Percentiles rank a stretch among this genome's conserved stretches.
Evolutionary conservation across 2,329 filamentous ascomycete genomes (phyloP).

Genomic region (Aspergillus floridensis): DNA sequence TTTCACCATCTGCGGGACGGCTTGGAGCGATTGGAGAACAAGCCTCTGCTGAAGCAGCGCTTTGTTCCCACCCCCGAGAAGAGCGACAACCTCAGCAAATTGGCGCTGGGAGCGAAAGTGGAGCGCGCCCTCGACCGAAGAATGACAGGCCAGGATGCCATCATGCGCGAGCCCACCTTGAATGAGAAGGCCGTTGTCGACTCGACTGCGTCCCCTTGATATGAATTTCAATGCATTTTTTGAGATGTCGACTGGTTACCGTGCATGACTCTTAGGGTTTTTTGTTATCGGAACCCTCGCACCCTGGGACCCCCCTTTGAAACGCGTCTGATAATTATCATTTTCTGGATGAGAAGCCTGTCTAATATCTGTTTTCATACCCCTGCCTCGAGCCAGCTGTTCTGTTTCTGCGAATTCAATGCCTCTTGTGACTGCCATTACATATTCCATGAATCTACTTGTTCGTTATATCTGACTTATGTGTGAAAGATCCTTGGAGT

Average conservation of each 20-base stretch:
- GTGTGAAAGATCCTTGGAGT: not conserved
- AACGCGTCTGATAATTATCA: not conserved
- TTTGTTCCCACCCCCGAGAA: conserved; percentile 77
- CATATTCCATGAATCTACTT: not conserved
- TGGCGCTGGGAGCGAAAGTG: conserved; percentile 85
- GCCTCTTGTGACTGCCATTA: conserved; percentile 1
- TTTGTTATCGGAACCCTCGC: conserved; percentile 10
- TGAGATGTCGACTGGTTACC: conserved; percentile 2
- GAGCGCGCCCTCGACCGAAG: conserved; percentile 81
- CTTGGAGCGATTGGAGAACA: conserved; percentile 86
- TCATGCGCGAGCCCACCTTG: conserved; percentile 64
- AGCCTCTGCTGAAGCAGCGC: conserved; percentile 76
- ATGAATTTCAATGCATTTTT: conserved; percentile 11
- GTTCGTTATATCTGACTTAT: not conserved
- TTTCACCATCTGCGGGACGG: conserved; percentile 76
- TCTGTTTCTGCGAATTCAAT: not conserved
- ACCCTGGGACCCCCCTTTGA: not conserved
- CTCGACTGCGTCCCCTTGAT: conserved; percentile 17
- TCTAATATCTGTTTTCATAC: conserved; percentile 18
- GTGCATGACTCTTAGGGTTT: conserved; percentile 5
- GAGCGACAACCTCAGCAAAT: conserved; percentile 75
- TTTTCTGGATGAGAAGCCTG: conserved; percentile 1
- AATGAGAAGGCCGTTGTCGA: conserved; percentile 37
- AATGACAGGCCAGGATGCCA: conserved; percentile 83
- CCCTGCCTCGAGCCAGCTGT: not conserved